These are phyloP conservation scores for Papilionanthe hybrid DNA, from an alignment of 116 monocot species.

Conservation along the genomic window DNA sequence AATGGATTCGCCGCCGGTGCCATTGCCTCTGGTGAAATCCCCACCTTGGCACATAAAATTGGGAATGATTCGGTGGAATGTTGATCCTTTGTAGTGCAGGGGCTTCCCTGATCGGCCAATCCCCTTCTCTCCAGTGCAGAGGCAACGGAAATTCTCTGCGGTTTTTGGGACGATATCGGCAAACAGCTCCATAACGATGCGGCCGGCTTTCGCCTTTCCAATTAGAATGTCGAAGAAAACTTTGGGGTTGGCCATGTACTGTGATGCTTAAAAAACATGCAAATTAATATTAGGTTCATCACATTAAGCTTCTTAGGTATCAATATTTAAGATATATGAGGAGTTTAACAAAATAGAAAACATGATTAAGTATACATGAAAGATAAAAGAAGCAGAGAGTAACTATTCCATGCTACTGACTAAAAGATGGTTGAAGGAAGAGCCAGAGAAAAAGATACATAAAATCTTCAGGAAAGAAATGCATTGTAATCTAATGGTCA, in stretches of 20 bases:
- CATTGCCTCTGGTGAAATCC: slow-evolving; percentile 54
- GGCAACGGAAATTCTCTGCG: slow-evolving; percentile 57
- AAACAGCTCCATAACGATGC: slow-evolving; percentile 57
- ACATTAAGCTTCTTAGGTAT: no score
- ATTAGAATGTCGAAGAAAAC: slow-evolving; percentile 63
- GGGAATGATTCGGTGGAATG: slow-evolving; percentile 56
- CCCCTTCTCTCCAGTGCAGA: slow-evolving; percentile 69
- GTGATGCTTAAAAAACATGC: not conserved
- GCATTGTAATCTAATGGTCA: no score
- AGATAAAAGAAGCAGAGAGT: no score
- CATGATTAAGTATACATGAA: no score
- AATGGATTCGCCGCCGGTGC: slow-evolving; percentile 64
- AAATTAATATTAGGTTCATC: no score
- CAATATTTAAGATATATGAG: not conserved
- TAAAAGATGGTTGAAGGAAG: no score
- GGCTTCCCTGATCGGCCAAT: slow-evolving; percentile 35
- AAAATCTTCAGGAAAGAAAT: no score
- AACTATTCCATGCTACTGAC: no score
- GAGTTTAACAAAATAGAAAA: not conserved
- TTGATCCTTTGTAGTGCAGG: slow-evolving; percentile 51
- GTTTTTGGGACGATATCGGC: slow-evolving; percentile 41
- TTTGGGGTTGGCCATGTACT: slow-evolving; percentile 32
- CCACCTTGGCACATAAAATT: slow-evolving; percentile 65
- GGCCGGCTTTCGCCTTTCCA: slow-evolving; percentile 44
- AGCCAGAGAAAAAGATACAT: no score